Conservation (phyloP, 1,284 basidiomycete species). For the Pseudozyma hubeiensis region DNA sequence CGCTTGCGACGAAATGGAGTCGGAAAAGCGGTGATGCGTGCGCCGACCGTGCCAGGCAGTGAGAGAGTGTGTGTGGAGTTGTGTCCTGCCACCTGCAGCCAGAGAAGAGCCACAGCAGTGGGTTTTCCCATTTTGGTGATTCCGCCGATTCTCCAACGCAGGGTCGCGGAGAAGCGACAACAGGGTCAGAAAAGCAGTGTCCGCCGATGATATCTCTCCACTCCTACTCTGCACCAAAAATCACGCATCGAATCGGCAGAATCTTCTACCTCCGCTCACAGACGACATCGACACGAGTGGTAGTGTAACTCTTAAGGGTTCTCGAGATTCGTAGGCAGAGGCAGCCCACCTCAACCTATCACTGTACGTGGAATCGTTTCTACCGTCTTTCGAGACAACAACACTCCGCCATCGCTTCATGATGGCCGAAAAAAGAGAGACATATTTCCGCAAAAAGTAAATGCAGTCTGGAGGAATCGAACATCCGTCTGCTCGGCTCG, state of each 20-base stretch:
- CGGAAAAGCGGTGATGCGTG: not conserved
- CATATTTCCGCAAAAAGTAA: not conserved
- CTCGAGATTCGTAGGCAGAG: too few species aligned
- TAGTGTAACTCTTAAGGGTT: too few species aligned
- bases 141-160: slow-evolving; percentile 2
- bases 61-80: slow-evolving; percentile 6
- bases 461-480: slow-evolving; percentile 39
- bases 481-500: slow-evolving; percentile 43
- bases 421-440: too few species aligned
- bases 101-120: not conserved
- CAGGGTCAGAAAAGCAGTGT: slow-evolving; percentile 16
- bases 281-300: too few species aligned
- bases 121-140: not conserved
- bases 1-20: not conserved
- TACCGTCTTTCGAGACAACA: too few species aligned
- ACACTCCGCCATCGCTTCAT: too few species aligned
- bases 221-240: slow-evolving; percentile 1
- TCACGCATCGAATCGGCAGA: not conserved
- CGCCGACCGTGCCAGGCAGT: not conserved
- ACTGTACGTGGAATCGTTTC: too few species aligned
- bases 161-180: slow-evolving; percentile 28
- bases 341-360: too few species aligned
- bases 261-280: too few species aligned
- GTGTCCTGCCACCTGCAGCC: not conserved
- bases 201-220: not conserved